phyloP scores from a whole-genome alignment of 73 alveolate genomes.

The Paramecium sonneborni region DNA sequence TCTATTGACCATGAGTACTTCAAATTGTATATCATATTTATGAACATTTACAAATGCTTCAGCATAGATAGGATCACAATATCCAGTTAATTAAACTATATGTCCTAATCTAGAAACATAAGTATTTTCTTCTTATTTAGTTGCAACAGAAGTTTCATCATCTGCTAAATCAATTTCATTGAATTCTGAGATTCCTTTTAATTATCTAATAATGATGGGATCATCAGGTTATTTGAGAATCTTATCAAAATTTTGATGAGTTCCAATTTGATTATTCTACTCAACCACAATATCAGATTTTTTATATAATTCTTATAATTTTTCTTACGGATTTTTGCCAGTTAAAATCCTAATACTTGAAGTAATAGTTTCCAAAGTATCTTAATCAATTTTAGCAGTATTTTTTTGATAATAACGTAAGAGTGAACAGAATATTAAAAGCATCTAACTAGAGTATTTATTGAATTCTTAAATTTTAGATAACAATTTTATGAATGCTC shows the following conservation, averaged over 20 bases:
- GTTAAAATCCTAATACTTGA: slow-evolving; percentile 10
- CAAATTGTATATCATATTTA: slow-evolving; percentile 87
- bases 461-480: slow-evolving; percentile 49
- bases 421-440: slow-evolving; percentile 55
- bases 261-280: neutral
- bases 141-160: slow-evolving; percentile 64
- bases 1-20: slow-evolving; percentile 82
- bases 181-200: slow-evolving; percentile 74
- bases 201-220: slow-evolving; percentile 73
- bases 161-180: slow-evolving; percentile 79
- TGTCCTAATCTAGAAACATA: slow-evolving; percentile 58
- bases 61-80: slow-evolving; percentile 92
- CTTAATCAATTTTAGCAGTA: neutral
- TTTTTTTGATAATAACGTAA: slow-evolving; percentile 55
- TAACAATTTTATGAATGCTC: slow-evolving; percentile 54
- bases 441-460: slow-evolving; percentile 30
- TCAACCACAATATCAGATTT: slow-evolving; percentile 62
- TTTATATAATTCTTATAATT: neutral
- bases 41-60: slow-evolving; percentile 89
- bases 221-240: slow-evolving; percentile 73
- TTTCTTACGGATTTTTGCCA: neutral
- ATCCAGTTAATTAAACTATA: slow-evolving; percentile 86
- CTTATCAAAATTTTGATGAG: neutral
- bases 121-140: slow-evolving; percentile 65
- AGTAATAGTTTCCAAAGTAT: neutral